Evolutionary conservation across 352 stramenopile genomes (phyloP).

Genomic region (Globisporangium spiculum): DNA sequence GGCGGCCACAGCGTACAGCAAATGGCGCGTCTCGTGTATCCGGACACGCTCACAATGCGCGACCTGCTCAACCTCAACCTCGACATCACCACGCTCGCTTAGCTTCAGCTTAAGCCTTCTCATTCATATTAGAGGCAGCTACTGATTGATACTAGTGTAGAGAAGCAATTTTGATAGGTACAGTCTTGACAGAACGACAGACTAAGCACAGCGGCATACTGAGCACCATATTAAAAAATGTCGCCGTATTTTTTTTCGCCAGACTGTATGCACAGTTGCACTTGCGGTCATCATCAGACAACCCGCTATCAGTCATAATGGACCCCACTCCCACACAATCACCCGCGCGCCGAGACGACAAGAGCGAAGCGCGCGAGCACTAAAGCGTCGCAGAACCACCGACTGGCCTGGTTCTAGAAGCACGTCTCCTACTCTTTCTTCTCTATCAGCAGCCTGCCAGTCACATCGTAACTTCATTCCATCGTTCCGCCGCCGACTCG

Average conservation of each 20-base stretch:
- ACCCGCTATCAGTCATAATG: not conserved
- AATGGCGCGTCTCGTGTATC: conserved; percentile 10
- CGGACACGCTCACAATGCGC: not conserved
- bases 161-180: not conserved
- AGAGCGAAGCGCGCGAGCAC: not conserved
- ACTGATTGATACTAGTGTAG: not conserved
- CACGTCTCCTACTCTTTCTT: not conserved
- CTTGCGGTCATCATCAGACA: not conserved
- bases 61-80: conserved; percentile 11
- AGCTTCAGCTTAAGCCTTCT: not conserved
- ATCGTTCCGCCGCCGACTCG: not conserved
- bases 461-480: not conserved
- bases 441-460: not conserved
- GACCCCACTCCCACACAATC: conserved; percentile 1
- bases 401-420: not conserved
- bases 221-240: conserved; percentile 3
- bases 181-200: not conserved
- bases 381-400: not conserved
- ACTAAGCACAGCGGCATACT: not conserved
- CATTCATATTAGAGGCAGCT: not conserved
- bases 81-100: conserved; percentile 9
- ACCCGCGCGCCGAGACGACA: not conserved
- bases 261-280: conserved; percentile 10
- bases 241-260: not conserved
- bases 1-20: conserved; percentile 10